Evolutionary conservation across 345 rosid genomes (phyloP), one percentile per base, ranked within the genome.

Genomic region (Moringa oleifera): DNA sequence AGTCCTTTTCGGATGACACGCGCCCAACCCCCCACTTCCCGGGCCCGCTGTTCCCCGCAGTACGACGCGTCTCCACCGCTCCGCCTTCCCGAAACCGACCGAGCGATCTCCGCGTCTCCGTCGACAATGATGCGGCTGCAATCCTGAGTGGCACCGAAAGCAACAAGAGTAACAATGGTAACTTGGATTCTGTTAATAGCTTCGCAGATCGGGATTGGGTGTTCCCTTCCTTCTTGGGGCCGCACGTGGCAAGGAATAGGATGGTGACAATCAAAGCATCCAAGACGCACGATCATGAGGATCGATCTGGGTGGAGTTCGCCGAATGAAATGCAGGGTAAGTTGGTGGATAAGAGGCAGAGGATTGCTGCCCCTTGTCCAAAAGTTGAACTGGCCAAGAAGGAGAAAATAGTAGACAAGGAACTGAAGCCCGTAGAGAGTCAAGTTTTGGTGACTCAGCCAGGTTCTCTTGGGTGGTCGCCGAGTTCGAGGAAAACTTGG

Each of bases 191-290:
- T 11, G 50, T 51, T 23, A 67, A 46, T 52, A 64, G 70, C 56
- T 76, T 76, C 41, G 68, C 80, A 45, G 84, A 67, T 21, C 75
- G 87, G 55, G 93, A 84, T 60, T 84, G 86, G 87, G 71, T 86
- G 68, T 84, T 68, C 63, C 93, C 87, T 20, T 75, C 84, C 18
- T 84, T 80, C 57, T 81, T 84, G 24, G 86, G 93, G 36, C 71
- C 83, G 0, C 82, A 83, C 57, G 78, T 71, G 61, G 77, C 74
- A 15, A 71, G 81, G 22, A 72, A 66, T 64, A 79, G 84, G 46
- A 68, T 71, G 24, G 73, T 73, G 57, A 67, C 72, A 15, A 68
- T 74, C 57, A 85, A 77, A 51, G 70, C 73, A 6, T 50, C 59
- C 0, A 67, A 66, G 75, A 16, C 73, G 66, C 45, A 63, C 65